Base-by-base conservation (phyloP, 2,329 filamentous ascomycete species). In the Trichophyton equinum region DNA sequence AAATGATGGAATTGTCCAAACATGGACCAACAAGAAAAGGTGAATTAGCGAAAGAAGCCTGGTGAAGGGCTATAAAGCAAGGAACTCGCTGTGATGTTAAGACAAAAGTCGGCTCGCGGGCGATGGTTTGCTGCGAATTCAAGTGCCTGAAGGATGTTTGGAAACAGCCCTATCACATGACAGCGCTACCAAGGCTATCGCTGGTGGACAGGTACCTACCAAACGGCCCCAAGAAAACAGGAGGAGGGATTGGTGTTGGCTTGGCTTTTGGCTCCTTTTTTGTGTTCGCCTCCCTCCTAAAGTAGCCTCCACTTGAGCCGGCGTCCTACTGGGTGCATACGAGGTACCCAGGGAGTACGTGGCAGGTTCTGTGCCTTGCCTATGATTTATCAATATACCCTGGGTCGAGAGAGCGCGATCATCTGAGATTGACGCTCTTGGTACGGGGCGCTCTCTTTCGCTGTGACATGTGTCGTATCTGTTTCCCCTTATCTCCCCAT, bases 121-220 rank as follows among this genome's bases (percentile, higher is more conserved):
- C 3, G 27, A 55, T 33, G 30, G 22, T n/a, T 49, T 55, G 51
- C 51, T 55, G 51, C 30, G 51, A 55, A 36, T 55, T 55, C 51
- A 11, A 36, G 51, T 36, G 11, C 33, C 40, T n/a, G 40, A 44
- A 44, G n/a, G 40, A 7, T 36, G 51, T 18, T 36, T 25, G 15
- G 22, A 36, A 55, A 55, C 13, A 55, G 51, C 51, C 51, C 51
- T n/a, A 55, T 55, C 51, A 55, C 51, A 36, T 55, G 51, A 55
- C 51, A 36, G 8, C 5, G 33, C 33, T 38, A 38, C 33, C 33
- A 38, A 38, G 33, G 33, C 33, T 38, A 38, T 4, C 11, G 33
- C 33, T 38, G 33, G 33, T 38, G 9, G 33, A n/a, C 13, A 55
- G 18, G 15, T 30, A 18, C 51, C 33, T 18, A 18, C 18, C 20